Conservation (phyloP, 768 basidiomycete genomes). For the Boletellus ananiceps region DNA sequence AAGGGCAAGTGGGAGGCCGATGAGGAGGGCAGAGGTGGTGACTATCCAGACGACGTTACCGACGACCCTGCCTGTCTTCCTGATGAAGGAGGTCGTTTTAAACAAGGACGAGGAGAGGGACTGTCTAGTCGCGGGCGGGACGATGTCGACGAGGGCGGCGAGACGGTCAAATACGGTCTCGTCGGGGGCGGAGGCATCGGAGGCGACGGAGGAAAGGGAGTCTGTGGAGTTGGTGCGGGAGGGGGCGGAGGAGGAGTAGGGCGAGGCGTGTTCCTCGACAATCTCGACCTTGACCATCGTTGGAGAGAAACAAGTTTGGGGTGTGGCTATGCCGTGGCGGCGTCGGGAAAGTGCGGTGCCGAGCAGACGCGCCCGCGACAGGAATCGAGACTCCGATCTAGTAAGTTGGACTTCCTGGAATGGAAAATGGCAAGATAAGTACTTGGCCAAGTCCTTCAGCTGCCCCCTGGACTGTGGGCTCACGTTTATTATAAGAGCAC, state of each 20-base stretch:
- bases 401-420: slow-evolving; percentile 2
- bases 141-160: slow-evolving; percentile 90
- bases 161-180: slow-evolving; percentile 88
- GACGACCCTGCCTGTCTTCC: slow-evolving; percentile 62
- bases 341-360: slow-evolving; percentile 27
- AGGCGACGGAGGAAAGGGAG: slow-evolving; percentile 77
- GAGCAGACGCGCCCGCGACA: slow-evolving; percentile 8
- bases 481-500: slow-evolving; percentile 22
- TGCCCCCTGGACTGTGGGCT: slow-evolving; percentile 14
- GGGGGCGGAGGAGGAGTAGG: slow-evolving; percentile 71
- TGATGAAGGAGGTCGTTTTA: slow-evolving; percentile 59
- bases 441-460: slow-evolving; percentile 18
- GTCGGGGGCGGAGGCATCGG: slow-evolving; percentile 60
- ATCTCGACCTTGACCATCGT: slow-evolving; percentile 93
- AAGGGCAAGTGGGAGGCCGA: slow-evolving; percentile 90
- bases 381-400: slow-evolving; percentile 25
- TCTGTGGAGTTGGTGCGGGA: slow-evolving; percentile 64
- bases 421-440: slow-evolving; percentile 19
- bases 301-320: slow-evolving; percentile 4
- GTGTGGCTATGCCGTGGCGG: slow-evolving; percentile 21
- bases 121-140: slow-evolving; percentile 86
- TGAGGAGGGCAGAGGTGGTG: slow-evolving; percentile 88
- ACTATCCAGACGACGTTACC: slow-evolving; percentile 94
- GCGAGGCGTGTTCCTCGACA: slow-evolving; percentile 73
- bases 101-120: slow-evolving; percentile 58